Percentiles rank a stretch among this genome's conserved stretches.
phyloP scores from a whole-genome alignment of 2,329 filamentous ascomycete species.

The Diplodia intermedia region DNA sequence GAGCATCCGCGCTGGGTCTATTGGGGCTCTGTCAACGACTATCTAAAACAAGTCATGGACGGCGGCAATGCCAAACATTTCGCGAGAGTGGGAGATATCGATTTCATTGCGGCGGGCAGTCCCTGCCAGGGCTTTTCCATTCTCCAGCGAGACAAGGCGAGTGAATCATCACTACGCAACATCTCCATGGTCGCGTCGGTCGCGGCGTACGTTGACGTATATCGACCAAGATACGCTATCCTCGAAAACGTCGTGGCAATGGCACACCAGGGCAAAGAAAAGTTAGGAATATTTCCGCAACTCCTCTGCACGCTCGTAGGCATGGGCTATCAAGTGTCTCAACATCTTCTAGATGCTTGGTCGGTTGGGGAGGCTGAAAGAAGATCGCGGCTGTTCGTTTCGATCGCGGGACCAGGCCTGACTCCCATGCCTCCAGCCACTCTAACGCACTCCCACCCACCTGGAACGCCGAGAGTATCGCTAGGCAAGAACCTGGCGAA shows the following conservation, averaged over 20 bases:
- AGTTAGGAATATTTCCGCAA: conserved; percentile 74
- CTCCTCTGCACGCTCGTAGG: conserved; percentile 75
- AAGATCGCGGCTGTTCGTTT: conserved; percentile 72
- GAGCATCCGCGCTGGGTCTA: conserved; percentile 61
- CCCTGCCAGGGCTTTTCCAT: conserved; percentile 79
- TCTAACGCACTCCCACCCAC: conserved; percentile 69
- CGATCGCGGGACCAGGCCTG: conserved; percentile 72
- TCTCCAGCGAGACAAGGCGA: conserved; percentile 66
- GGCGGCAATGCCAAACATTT: conserved; percentile 58
- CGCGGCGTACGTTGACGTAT: conserved; percentile 75
- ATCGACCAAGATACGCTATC: conserved; percentile 74
- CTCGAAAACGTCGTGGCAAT: conserved; percentile 79
- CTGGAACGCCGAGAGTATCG: conserved; percentile 41
- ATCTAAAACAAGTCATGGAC: conserved; percentile 63
- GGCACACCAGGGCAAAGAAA: conserved; percentile 57
- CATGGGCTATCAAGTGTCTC: conserved; percentile 76
- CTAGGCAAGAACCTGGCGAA: conserved; percentile 58
- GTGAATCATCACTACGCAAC: conserved; percentile 66
- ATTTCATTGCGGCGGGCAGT: conserved; percentile 74
- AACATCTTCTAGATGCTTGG: conserved; percentile 73
- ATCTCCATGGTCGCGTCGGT: conserved; percentile 80
- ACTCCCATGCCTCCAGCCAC: conserved; percentile 62
- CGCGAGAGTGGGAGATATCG: conserved; percentile 67
- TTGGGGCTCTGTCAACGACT: conserved; percentile 74
- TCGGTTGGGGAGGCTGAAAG: conserved; percentile 70